A percentile compares a stretch with the other conserved stretches of the same genome.
Evolutionary conservation across 2,329 filamentous ascomycete genomes (phyloP).

Genomic region (Ramularia endophylla): DNA sequence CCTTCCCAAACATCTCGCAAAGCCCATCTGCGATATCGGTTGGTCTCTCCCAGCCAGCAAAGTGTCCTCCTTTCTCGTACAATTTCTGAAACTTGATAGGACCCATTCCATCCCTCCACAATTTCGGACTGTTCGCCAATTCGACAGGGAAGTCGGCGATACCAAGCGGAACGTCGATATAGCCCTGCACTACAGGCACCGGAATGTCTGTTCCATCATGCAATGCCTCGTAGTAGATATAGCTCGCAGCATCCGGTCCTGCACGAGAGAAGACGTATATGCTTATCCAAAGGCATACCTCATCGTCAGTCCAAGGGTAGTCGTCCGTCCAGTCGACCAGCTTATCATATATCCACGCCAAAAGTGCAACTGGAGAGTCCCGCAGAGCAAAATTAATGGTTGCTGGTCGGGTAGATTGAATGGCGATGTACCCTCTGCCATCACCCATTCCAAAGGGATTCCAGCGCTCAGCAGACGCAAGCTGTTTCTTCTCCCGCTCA

Average conservation of each 20-base stretch:
- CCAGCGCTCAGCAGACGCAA: slow-evolving; percentile 39
- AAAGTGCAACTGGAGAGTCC: slow-evolving; percentile 63
- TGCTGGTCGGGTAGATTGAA: slow-evolving; percentile 64
- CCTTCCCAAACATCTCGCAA: slow-evolving; percentile 17
- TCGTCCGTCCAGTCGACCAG: slow-evolving; percentile 68
- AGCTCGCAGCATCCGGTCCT: slow-evolving; percentile 59
- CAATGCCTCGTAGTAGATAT: slow-evolving; percentile 66
- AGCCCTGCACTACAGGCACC: slow-evolving; percentile 34
- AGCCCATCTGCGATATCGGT: slow-evolving; percentile 17
- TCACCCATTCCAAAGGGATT: slow-evolving; percentile 47
- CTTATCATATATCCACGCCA: slow-evolving; percentile 80
- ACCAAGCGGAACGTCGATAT: slow-evolving; percentile 46
- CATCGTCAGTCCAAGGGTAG: slow-evolving; percentile 70
- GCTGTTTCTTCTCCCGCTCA: slow-evolving; percentile 45
- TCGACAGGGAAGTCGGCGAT: slow-evolving; percentile 41
- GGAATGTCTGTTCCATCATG: slow-evolving; percentile 33
- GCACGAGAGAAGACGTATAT: slow-evolving; percentile 67
- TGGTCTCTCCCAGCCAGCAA: slow-evolving; percentile 46
- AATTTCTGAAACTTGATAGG: slow-evolving; percentile 52
- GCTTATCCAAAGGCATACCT: slow-evolving; percentile 67
- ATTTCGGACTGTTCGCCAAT: slow-evolving; percentile 45
- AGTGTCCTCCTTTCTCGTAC: slow-evolving; percentile 51
- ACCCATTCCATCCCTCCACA: slow-evolving; percentile 52
- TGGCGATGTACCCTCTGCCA: slow-evolving; percentile 44
- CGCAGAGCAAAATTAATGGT: slow-evolving; percentile 64